phyloP scores from a whole-genome alignment of 1,139 yeast species.

The Debaryomyces fabryi region DNA sequence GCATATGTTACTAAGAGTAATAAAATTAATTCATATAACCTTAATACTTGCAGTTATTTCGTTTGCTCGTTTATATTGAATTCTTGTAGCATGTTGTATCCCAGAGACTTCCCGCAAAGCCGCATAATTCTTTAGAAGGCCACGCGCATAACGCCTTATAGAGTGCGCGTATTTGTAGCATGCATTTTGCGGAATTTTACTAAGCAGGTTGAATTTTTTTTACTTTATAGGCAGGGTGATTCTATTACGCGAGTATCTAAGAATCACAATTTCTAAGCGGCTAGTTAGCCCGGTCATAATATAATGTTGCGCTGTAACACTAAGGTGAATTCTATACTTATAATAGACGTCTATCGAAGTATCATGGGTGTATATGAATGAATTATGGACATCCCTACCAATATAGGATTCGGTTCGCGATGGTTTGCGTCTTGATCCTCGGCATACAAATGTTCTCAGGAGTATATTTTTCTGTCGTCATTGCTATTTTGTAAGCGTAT shows the following conservation, averaged over 20 bases:
- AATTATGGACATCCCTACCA: no score
- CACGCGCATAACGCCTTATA: not conserved
- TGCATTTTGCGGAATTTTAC: not conserved
- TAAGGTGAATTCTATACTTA: no score
- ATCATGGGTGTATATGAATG: no score
- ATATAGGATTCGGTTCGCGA: no score
- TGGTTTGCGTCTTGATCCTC: not conserved
- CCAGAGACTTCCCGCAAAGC: no score
- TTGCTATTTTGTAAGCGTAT: no score
- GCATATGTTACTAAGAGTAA: not conserved
- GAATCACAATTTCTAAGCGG: not conserved
- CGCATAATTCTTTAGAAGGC: not conserved
- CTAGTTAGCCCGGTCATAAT: not conserved
- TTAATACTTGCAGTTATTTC: not conserved
- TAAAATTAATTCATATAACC: constrained; percentile 5
- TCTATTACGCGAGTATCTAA: not conserved
- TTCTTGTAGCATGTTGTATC: no score
- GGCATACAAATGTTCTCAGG: not conserved
- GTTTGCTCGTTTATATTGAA: no score
- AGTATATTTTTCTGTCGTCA: not conserved
- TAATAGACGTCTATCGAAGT: no score
- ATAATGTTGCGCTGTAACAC: no score
- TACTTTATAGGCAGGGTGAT: not conserved
- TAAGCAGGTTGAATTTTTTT: not conserved
- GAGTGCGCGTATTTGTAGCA: not conserved